phyloP scores from a whole-genome alignment of 1,139 yeast species.

The Suhomyces chickasaworum region DNA sequence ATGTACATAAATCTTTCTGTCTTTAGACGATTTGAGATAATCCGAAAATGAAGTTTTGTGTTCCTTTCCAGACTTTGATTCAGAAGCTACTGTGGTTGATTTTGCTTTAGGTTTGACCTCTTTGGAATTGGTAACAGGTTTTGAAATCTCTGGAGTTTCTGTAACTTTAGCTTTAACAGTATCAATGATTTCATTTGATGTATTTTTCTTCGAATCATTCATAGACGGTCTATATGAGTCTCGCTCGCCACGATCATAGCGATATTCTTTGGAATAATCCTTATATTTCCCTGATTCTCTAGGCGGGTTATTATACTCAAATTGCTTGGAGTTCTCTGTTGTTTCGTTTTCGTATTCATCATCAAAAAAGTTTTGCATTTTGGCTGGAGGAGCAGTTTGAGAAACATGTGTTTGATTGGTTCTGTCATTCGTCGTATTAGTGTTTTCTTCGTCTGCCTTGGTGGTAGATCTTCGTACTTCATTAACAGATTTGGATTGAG shows the following conservation, averaged over 20 bases:
- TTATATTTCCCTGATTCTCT: not conserved
- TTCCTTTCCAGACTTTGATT: not conserved
- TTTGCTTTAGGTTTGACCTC: not conserved
- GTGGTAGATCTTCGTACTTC: conserved; percentile 6
- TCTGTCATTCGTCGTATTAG: conserved; percentile 9
- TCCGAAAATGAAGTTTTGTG: conserved; percentile 19
- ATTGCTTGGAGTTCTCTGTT: not conserved
- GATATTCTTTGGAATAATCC: not conserved
- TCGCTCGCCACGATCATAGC: not conserved
- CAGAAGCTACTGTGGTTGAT: not conserved
- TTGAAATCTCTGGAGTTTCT: not conserved
- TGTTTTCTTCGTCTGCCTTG: not conserved
- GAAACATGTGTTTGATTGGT: not conserved
- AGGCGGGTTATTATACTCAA: not conserved
- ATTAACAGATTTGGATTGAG: not conserved
- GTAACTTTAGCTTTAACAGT: not conserved
- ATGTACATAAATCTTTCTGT: conserved; percentile 12
- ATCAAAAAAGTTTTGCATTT: conserved; percentile 19
- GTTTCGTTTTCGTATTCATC: conserved; percentile 15
- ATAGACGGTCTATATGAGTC: not conserved
- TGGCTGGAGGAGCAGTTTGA: conserved; percentile 12
- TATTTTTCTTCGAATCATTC: not conserved
- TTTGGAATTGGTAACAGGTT: not conserved
- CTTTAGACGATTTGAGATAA: conserved; percentile 18
- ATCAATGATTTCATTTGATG: not conserved